These are phyloP conservation scores for Lophiostoma macrostomum DNA, from an alignment of 495 filamentous ascomycete species.

Conservation along the genomic window DNA sequence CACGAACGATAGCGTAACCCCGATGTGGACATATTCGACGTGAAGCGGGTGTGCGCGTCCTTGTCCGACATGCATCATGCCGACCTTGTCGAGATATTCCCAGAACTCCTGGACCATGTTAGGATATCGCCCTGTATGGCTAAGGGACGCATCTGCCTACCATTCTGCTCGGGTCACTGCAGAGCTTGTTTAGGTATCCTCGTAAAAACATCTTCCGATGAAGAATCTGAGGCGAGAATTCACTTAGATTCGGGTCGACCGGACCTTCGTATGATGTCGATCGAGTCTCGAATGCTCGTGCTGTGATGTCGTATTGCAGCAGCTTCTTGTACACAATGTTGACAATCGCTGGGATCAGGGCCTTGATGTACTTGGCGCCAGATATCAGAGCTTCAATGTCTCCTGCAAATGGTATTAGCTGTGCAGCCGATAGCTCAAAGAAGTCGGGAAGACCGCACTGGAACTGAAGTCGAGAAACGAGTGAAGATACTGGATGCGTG, in stretches of 20 bases:
- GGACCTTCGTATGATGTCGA: conserved; percentile 61
- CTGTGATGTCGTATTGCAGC: conserved; percentile 71
- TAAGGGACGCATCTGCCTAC: too few species aligned
- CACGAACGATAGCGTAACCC: conserved; percentile 63
- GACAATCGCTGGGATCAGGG: conserved; percentile 66
- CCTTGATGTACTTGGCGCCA: conserved; percentile 70
- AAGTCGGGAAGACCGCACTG: conserved; percentile 45
- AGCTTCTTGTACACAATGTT: conserved; percentile 80
- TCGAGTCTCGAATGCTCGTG: conserved; percentile 63
- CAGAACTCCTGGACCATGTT: too few species aligned
- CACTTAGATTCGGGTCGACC: conserved; percentile 58
- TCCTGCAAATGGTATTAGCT: conserved; percentile 41
- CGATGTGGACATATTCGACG: conserved; percentile 74
- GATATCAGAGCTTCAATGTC: conserved; percentile 64
- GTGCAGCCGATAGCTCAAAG: too few species aligned
- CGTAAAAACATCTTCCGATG: conserved; percentile 75
- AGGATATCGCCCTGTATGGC: too few species aligned
- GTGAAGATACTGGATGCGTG: conserved; percentile 66
- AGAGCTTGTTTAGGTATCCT: conserved; percentile 66
- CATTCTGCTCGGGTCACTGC: conserved; percentile 66
- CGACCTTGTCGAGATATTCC: conserved; percentile 76
- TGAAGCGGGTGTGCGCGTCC: conserved; percentile 63
- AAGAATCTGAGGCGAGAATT: conserved; percentile 66
- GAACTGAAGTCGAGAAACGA: conserved; percentile 69
- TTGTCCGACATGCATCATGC: conserved; percentile 69